These are phyloP conservation scores for Mortierella sp. DNA, from an alignment of 371 early-diverging fungal species.

Conservation along the genomic window DNA sequence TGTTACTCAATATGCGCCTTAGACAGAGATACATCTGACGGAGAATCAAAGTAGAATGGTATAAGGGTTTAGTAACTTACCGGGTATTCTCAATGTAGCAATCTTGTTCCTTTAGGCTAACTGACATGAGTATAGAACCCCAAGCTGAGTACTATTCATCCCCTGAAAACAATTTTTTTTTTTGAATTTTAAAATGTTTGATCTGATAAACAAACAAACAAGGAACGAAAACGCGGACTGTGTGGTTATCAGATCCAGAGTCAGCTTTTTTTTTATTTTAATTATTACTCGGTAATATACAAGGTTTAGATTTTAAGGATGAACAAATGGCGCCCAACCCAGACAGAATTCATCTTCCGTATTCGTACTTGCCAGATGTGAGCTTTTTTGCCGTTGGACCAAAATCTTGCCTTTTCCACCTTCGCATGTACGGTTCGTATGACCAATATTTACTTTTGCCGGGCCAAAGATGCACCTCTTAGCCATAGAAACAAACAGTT, in stretches of 20 bases:
- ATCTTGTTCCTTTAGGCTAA: background rate
- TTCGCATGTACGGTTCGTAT: background rate
- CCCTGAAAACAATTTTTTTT: too few relatives aligned
- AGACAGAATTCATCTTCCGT: slow-evolving; percentile 2
- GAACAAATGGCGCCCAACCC: background rate
- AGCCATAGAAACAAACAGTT: too few relatives aligned
- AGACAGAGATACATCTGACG: slow-evolving; percentile 2
- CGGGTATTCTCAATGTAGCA: slow-evolving; percentile 8
- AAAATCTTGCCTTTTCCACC: background rate
- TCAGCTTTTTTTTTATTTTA: slow-evolving; percentile 37
- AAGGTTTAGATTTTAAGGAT: background rate
- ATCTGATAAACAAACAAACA: slow-evolving; percentile 35
- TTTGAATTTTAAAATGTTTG: too few relatives aligned
- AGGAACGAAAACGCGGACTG: background rate
- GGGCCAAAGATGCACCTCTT: too few relatives aligned
- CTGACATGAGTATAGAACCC: too few relatives aligned
- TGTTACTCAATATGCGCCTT: background rate
- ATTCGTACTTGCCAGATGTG: slow-evolving; percentile 15
- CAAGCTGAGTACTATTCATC: background rate
- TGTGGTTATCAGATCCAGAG: slow-evolving; percentile 43
- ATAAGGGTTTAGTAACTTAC: background rate
- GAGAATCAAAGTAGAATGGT: slow-evolving; percentile 5
- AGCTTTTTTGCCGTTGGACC: slow-evolving; percentile 8
- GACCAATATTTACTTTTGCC: background rate
- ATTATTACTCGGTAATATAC: background rate